Evolutionary conservation across 1,284 basidiomycete species (phyloP).

Genomic region (Cryptococcus sp.): DNA sequence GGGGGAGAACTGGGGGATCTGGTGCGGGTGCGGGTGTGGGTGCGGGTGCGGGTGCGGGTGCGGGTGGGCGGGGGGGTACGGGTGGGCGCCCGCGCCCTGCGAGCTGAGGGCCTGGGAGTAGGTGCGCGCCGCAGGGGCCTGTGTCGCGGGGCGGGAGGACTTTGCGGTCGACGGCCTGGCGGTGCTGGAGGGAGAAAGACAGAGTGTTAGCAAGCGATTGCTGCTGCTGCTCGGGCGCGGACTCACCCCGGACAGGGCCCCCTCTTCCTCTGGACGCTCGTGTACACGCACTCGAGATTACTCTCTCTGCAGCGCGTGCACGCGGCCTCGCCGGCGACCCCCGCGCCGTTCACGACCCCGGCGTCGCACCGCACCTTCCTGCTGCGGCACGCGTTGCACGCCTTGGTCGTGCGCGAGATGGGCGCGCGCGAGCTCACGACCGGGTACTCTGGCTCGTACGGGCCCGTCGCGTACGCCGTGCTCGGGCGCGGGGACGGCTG

Average conservation of each 20-base stretch:
- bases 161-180: conserved; percentile 15
- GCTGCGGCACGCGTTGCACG: conserved; percentile 45
- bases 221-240: no score
- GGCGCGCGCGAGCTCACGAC: conserved; percentile 34
- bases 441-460: conserved; percentile 13
- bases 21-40: neutral
- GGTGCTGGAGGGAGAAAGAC: conserved; percentile 5
- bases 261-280: conserved; percentile 44
- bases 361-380: conserved; percentile 47
- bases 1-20: neutral
- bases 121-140: no score
- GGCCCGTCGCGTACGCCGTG: conserved; percentile 15
- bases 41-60: neutral
- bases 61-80: neutral
- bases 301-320: conserved; percentile 44
- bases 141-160: conserved; percentile 11
- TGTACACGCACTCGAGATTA: conserved; percentile 41
- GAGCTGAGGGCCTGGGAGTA: no score
- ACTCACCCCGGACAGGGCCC: conserved; percentile 41
- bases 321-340: conserved; percentile 12
- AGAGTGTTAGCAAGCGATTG: neutral
- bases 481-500: conserved; percentile 2
- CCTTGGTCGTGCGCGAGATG: conserved; percentile 46
- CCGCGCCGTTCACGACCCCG: conserved; percentile 28
- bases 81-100: no score